Conservation (phyloP, 768 basidiomycete species). For the Russula brevipes region DNA sequence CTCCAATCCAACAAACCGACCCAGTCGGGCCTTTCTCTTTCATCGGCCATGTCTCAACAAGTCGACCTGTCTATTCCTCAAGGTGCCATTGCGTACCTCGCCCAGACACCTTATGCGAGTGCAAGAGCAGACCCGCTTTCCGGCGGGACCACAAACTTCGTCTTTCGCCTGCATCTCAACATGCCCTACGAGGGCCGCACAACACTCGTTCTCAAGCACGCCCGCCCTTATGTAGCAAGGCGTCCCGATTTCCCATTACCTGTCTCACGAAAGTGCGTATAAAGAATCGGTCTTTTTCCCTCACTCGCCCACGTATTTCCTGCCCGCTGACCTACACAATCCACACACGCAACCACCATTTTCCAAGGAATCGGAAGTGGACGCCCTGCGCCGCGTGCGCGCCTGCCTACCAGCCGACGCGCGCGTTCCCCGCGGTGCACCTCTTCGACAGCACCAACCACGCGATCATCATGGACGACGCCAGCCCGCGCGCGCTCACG, state of each 20-base stretch:
- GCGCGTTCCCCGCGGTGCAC: constrained; percentile 46
- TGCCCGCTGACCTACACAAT: too few relatives aligned
- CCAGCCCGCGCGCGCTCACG: constrained; percentile 37
- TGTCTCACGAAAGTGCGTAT: constrained; percentile 46
- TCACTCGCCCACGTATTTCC: too few relatives aligned
- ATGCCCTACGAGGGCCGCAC: constrained; percentile 37
- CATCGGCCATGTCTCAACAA: not conserved
- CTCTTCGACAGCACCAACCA: constrained; percentile 45
- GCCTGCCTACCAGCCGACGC: constrained; percentile 26
- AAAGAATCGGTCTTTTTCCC: too few relatives aligned
- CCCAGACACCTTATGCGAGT: constrained; percentile 44
- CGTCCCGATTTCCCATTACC: constrained; percentile 32
- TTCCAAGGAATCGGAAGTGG: constrained; percentile 40
- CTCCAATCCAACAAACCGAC: too few relatives aligned
- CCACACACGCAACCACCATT: too few relatives aligned
- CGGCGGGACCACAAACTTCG: constrained; percentile 54
- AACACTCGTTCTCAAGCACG: constrained; percentile 58
- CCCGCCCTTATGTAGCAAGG: constrained; percentile 33
- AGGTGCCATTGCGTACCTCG: constrained; percentile 41
- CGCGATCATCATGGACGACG: constrained; percentile 61
- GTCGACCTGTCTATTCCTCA: constrained; percentile 31
- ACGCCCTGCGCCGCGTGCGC: constrained; percentile 45
- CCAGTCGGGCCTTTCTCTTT: too few relatives aligned
- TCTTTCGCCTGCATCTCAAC: constrained; percentile 48
- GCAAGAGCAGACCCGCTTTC: constrained; percentile 37